Conservation (phyloP, 2,329 filamentous ascomycete genomes). For the Sclerotinia nivalis region DNA sequence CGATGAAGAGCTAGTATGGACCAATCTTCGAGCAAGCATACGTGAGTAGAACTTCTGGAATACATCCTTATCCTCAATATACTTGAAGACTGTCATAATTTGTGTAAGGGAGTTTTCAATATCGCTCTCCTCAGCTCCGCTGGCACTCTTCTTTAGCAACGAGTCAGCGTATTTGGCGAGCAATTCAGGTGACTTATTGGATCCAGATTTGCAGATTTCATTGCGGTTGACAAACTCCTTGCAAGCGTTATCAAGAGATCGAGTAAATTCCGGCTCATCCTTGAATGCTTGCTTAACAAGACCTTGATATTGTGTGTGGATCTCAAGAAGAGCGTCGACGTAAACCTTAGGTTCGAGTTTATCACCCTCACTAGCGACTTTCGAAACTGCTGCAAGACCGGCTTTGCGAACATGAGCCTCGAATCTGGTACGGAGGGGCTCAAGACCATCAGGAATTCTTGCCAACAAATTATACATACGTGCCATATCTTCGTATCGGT, state of each 20-base stretch:
- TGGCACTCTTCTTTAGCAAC: conserved; percentile 87
- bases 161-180: conserved; percentile 95
- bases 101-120: conserved; percentile 84
- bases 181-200: conserved; percentile 90
- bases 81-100: conserved; percentile 99
- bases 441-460: conserved; percentile 85
- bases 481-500: conserved; percentile 92
- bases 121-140: conserved; percentile 90
- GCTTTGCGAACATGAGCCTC: conserved; percentile 92
- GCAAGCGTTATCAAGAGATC: conserved; percentile 94
- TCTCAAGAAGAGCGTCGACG: conserved; percentile 90
- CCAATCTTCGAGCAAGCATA: conserved; percentile 90
- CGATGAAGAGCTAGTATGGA: conserved; percentile 92
- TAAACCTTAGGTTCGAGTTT: conserved; percentile 95
- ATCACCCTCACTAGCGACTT: conserved; percentile 84
- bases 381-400: conserved; percentile 83
- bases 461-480: conserved; percentile 93
- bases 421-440: conserved; percentile 83
- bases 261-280: conserved; percentile 94
- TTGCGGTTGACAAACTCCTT: conserved; percentile 98
- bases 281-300: conserved; percentile 91
- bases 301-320: conserved; percentile 89
- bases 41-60: conserved; percentile 99
- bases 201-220: conserved; percentile 89
- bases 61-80: conserved; percentile 99